Evolutionary conservation across 768 basidiomycete genomes (phyloP), one percentile per base, ranked within the genome.

Genomic region (Favolaschia claudopus): DNA sequence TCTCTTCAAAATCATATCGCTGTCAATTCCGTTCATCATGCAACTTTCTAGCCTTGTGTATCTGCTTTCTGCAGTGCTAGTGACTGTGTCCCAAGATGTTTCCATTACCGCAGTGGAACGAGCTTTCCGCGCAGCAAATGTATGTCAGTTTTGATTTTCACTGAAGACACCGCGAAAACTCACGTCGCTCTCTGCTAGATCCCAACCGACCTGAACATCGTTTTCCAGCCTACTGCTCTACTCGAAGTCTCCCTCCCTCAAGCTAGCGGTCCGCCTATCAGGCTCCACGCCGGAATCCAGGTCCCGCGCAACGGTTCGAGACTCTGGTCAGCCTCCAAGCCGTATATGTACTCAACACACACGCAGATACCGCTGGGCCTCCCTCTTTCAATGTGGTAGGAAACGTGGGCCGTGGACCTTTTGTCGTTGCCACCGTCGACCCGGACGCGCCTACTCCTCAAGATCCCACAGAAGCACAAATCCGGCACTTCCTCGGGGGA

Each of bases 371-470:
- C 19, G 76, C 66, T 5, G 70, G 71, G 0, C 78, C 75, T 4
- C 77, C 77, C 3, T 60, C 62, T 2, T 78, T 76, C 67, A 51
- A 55, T 43, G 55, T 74, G 38, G 47, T 60, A 20, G 74, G 71
- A 5, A 49, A 64, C 9, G 42, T 38, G 4, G 51, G 56, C 10
- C 51, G 32, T 9, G 82, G 80, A 2, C 80, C 82, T 0, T 84
- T 80, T 60, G 79, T 84, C 24, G 61, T 84, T 15, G 76, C 77
- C 0, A 64, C 72, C 14, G 77, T 83, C 3, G 82, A 83, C 60
- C 82, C 77, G 22, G 82, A 84, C 60, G 81, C 77, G 13, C 82
- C 81, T 6, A 81, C 81, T 14, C 82, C 82, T 3, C 77, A 81
- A 59, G 67, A 66, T 17, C 76, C 78, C 6, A 78, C 69, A 7